Percentiles rank a stretch among this genome's conserved stretches.
Evolutionary conservation across 169 alveolate species (phyloP).

Genomic region (Eimeria falciformis): DNA sequence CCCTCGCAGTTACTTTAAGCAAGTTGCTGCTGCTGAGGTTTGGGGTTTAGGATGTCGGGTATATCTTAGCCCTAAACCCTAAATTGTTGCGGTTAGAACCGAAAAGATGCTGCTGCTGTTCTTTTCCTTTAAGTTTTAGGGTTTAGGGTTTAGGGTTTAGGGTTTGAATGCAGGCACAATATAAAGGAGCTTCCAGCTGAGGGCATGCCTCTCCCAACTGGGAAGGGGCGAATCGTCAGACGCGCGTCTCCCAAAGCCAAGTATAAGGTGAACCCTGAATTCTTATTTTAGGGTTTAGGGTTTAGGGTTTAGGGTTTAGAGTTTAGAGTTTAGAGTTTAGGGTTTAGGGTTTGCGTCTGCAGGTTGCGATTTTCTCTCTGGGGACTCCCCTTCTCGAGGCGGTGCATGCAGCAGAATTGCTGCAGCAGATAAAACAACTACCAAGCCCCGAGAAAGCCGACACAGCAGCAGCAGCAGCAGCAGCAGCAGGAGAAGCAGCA

Average conservation of each 20-base stretch:
- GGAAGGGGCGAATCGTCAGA: conserved; percentile 66
- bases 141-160: conserved; percentile 27
- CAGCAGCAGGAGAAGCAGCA: background rate
- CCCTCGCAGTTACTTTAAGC: too few relatives aligned
- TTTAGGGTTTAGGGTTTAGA: background rate
- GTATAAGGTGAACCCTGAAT: conserved; percentile 46
- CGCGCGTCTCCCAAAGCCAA: conserved; percentile 37
- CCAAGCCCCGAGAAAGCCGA: background rate
- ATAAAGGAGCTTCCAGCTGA: conserved; percentile 41
- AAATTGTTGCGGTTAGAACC: background rate
- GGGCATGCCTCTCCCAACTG: conserved; percentile 49
- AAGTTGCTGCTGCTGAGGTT: too few relatives aligned
- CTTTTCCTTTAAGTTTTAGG: background rate
- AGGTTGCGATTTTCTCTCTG: conserved; percentile 73
- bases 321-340: background rate
- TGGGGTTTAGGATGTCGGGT: too few relatives aligned
- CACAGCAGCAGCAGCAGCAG: background rate
- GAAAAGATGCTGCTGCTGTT: background rate
- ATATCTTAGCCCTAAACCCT: background rate
- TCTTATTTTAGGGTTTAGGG: background rate
- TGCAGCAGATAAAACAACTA: background rate
- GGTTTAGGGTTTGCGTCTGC: background rate
- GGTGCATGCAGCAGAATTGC: conserved; percentile 30
- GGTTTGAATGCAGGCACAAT: conserved; percentile 34
- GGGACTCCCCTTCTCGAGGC: conserved; percentile 73